Evolutionary conservation across 805 yeast species (phyloP), one percentile per base, ranked within the genome.

Genomic region (Kluyveromyces dobzhanskii): DNA sequence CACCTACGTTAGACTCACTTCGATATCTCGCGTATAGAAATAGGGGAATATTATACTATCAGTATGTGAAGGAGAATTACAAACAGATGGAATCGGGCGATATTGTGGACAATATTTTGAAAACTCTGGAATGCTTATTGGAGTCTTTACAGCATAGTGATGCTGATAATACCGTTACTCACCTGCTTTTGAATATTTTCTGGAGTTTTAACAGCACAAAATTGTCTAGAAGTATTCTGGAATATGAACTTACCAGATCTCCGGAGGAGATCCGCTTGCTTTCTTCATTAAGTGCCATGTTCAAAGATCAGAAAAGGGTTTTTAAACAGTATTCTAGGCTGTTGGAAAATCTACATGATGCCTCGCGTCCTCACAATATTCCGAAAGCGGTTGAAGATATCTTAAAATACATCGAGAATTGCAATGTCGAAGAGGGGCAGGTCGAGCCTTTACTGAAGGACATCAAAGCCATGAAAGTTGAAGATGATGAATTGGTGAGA

Each of bases 11-110:
- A 17, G 78, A 80, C 47, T 72, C 78, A 9, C 65, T 92, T 25
- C 71, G 94, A 37, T 87, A 84, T 52, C 65, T 92, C 48, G 80
- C 82, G 1, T 77, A 78, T 54, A 71, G 96, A 47, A 92, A 90
- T 54, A 65, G 94, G 41, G 96, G 95, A 0, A 70, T 85, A 49
- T 68, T 85, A 24, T 72, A 77, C 44, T 69, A 83, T 27, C 57
- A 59, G 4, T 66, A 61, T 30, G 44, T 65, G 4, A 46, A 50
- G 23, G 54, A 42, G 39, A 44, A 38, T 35, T 53, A 44, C 42
- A n/a, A 44, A 32, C 19, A 30, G 44, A 44, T 47, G 61, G 51
- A 50, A 40, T 42, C 65, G 50, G 38, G 67, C 54, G 51, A 53
- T 59, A 36, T 71, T 57, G 58, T 57, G 29, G 71, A 70, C 42